Base-by-base conservation (phyloP, 208 protist species). In the Leishmania mexicana region DNA sequence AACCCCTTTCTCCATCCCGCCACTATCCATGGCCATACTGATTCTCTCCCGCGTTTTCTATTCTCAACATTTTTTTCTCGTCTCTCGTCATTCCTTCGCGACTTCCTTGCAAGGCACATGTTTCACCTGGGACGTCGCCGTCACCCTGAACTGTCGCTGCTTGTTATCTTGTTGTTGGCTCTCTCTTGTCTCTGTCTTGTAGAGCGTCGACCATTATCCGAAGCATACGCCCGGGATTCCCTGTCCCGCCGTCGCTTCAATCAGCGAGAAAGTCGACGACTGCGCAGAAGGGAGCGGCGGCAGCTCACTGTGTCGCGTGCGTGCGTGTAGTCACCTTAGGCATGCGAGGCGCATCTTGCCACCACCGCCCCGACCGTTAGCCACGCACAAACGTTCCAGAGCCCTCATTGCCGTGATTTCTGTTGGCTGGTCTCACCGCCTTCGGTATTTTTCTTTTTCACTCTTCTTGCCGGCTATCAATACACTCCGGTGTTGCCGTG, bases 101-200 rank as follows among this genome's bases (percentile, higher is more conserved):
- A 10, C 64, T 70, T n/a, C 3, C 31, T 70, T 11, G 19, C 64
- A 70, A 35, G 0, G 15, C 51, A 35, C 8, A 70, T 10, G 13
- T 24, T 67, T 17, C 64, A 57, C 6, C 53, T n/a, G 24, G 7
- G 57, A 35, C 64, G 28, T 42, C 35, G 3, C 31, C 15, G 38
- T 31, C 45, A 45, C 31, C 28, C 0, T 70, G 64, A 45, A 4
- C 3, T 40, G 35, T 6, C 64, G n/a, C 35, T 19, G 7, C 0
- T 24, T 42, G 0, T 0, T 40, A 1, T 15, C 42, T 11, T 7
- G 0, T 31, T 13, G 47, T 65, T 74, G 8, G 77, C 75, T 86
- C 82, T 86, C 6, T 68, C 71, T 72, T 54, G 35, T 64, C 57
- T 81, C 67, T 35, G 4, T 70, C 35, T 35, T 42, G 64, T 40